Evolutionary conservation across 257 asterid genomes (phyloP).

Genomic region (Misopates orontium): DNA sequence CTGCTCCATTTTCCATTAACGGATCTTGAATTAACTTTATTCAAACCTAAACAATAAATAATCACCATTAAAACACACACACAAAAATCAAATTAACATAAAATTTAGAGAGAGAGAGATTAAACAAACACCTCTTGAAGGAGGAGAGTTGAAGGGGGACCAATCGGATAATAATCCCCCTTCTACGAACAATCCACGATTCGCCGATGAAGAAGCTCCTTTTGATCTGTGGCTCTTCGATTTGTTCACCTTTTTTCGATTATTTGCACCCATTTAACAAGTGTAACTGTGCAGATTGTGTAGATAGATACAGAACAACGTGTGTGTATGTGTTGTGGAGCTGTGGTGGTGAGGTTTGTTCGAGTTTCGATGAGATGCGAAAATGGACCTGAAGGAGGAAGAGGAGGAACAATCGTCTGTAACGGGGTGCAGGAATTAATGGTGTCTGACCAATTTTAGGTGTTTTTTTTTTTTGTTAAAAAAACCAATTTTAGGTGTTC

Average conservation of each 20-base stretch:
- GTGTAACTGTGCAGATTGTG: no score
- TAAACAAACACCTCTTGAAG: constrained; percentile 58
- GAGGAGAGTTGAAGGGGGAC: constrained; percentile 58
- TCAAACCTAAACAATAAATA: constrained; percentile 43
- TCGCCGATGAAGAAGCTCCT: constrained; percentile 32
- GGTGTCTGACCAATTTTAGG: no score
- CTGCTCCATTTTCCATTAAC: constrained; percentile 44
- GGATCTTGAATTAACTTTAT: constrained; percentile 42
- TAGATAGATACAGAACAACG: no score
- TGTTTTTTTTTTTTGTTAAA: no score
- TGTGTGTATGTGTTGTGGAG: no score
- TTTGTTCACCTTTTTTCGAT: constrained; percentile 50
- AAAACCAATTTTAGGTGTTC: no score
- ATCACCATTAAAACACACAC: constrained; percentile 2
- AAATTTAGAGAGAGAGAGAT: background rate
- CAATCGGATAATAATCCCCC: constrained; percentile 83
- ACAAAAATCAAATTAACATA: background rate
- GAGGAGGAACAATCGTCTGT: no score
- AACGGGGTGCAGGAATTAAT: no score
- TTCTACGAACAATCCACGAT: constrained; percentile 63
- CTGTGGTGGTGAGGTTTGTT: no score
- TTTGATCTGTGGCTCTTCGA: constrained; percentile 40
- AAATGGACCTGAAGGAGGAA: no score
- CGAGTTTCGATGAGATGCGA: no score
- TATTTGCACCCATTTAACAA: constrained; percentile 52